Evolutionary conservation across 139 green algal genomes (phyloP).

Genomic region (Mesotaenium endlicherianum): DNA sequence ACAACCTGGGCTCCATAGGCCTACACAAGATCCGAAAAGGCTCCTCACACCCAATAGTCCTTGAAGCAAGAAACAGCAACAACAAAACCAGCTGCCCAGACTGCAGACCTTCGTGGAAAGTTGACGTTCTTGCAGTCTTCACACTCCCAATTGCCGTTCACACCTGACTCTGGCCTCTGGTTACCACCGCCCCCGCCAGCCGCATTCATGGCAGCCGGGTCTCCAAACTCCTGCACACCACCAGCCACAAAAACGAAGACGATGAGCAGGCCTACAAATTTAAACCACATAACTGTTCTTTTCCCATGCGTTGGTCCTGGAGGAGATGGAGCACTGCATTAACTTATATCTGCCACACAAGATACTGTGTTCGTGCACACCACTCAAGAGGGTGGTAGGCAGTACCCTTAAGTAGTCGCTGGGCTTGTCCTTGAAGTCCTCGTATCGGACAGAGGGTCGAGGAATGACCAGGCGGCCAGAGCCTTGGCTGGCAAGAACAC

Average conservation of each 20-base stretch:
- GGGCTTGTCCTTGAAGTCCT: conserved; percentile 11
- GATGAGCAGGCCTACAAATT: background rate
- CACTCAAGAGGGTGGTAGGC: background rate
- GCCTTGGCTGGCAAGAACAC: background rate
- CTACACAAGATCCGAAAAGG: too few relatives aligned
- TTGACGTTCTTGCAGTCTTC: conserved; percentile 43
- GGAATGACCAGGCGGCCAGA: background rate
- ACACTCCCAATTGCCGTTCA: conserved; percentile 33
- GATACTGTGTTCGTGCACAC: background rate
- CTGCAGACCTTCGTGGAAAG: conserved; percentile 24
- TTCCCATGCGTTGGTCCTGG: background rate
- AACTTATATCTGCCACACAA: background rate
- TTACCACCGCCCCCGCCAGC: background rate
- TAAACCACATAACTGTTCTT: background rate
- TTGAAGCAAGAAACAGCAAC: too few relatives aligned
- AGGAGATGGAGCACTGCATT: background rate
- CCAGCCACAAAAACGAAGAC: background rate
- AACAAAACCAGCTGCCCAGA: too few relatives aligned
- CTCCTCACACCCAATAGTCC: too few relatives aligned
- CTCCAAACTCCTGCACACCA: conserved; percentile 21
- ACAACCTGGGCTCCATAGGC: too few relatives aligned
- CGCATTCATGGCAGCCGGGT: conserved; percentile 22
- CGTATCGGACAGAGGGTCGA: background rate
- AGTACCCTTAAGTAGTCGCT: conserved; percentile 22
- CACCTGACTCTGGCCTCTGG: background rate